Base-by-base conservation (phyloP, 805 yeast genomes). In the Ogataea henricii region DNA sequence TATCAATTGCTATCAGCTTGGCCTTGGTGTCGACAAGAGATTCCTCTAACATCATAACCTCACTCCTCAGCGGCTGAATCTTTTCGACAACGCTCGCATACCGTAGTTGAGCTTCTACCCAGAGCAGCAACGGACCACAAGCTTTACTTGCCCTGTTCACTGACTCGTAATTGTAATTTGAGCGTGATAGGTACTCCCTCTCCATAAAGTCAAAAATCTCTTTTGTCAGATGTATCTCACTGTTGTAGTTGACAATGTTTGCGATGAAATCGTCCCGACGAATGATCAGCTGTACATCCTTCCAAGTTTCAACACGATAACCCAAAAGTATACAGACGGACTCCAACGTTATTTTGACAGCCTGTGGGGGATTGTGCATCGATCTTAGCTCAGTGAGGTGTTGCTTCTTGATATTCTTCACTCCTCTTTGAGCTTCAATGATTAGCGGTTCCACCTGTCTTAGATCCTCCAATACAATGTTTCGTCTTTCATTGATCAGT, bases 131-230 rank as follows among this genome's bases (percentile, higher is more conserved):
- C 0, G 98, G 98, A 0, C 97, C 98, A 69, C 97, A 89, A 0
- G 97, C 97, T 60, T 87, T 89, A 65, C 96, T 86, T 4, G 98
- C 98, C 33, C 97, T 72, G 57, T 87, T 80, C 0, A 89, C 96
- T 0, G 87, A 68, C 40, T 84, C 90, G 57, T 69, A 85, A 34
- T 79, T 88, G 62, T 78, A 91, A 43, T 80, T 85, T 0, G 82
- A 77, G 45, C 82, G 70, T 0, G 83, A 70, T 9, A 91, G 65
- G 58, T 86, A 92, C 1, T 71, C 72, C 1, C 63, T 53, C 33
- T 83, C 82, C 82, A 92, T 81, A 45, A 67, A 71, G 0, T 67
- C 57, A 27, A 89, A 68, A n/a, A 84, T 55, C 3, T 74, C 77
- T 1, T 71, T 62, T 0, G 83, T 69, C 56, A 91, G 71, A 52